phyloP scores from a whole-genome alignment of 1,284 basidiomycete genomes.

The Cystobasidium sp. region DNA sequence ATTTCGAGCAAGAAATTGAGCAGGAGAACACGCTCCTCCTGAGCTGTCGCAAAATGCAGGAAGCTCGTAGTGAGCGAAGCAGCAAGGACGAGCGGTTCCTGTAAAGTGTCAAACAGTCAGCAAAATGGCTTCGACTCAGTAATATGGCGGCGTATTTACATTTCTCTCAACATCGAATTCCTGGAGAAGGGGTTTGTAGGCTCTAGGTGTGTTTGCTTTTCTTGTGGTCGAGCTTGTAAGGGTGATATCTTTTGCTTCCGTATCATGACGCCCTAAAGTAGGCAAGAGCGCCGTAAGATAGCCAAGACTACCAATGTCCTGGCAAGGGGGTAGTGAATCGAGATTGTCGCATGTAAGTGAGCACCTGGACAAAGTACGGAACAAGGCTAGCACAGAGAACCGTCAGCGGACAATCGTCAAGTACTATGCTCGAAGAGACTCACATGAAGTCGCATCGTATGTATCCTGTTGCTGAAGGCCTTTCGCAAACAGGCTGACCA shows the following conservation, averaged over 20 bases:
- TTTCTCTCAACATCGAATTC: constrained; percentile 16
- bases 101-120: neutral
- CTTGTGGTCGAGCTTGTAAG: neutral
- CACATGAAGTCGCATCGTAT: neutral
- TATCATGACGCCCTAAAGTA: neutral
- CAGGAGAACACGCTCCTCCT: constrained; percentile 14
- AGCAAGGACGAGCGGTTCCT: constrained; percentile 41
- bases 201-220: neutral
- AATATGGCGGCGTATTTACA: neutral
- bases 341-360: too few species aligned
- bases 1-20: constrained; percentile 32
- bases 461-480: constrained; percentile 16
- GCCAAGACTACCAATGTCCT: constrained; percentile 5
- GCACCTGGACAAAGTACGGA: too few species aligned
- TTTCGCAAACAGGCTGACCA: constrained; percentile 22
- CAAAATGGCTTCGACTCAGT: neutral
- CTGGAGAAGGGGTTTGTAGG: constrained; percentile 18
- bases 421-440: neutral
- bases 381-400: too few species aligned
- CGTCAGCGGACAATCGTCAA: too few species aligned
- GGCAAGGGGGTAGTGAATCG: neutral
- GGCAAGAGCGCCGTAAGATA: constrained; percentile 6
- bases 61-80: constrained; percentile 31
- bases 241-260: neutral
- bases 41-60: neutral